These are phyloP conservation scores for Mycena vulgaris DNA, from an alignment of 768 basidiomycete species.

Conservation along the genomic window DNA sequence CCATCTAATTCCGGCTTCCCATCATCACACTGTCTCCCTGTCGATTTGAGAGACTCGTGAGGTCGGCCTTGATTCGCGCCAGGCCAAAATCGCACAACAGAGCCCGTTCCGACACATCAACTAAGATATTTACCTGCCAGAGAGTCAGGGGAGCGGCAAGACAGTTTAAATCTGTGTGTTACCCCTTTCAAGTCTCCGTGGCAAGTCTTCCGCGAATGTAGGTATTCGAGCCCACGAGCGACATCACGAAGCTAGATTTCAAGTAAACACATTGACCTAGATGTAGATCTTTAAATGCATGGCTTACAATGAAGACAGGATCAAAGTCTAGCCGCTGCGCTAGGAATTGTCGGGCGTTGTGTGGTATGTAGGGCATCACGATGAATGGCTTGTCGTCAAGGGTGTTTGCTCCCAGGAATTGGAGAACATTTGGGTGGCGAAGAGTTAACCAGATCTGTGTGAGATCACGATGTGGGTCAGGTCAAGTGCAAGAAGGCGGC, in stretches of 20 bases:
- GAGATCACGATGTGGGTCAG: too few species aligned
- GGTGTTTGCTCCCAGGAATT: slow-evolving; percentile 21
- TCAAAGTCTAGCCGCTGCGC: background rate
- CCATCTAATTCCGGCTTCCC: too few species aligned
- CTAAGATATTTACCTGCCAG: too few species aligned
- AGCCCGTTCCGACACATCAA: too few species aligned
- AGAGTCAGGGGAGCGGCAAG: too few species aligned
- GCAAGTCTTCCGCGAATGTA: slow-evolving; percentile 37
- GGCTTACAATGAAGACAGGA: background rate
- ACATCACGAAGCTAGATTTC: slow-evolving; percentile 38
- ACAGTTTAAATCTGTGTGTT: too few species aligned
- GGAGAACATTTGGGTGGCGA: slow-evolving; percentile 84
- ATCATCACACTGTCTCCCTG: too few species aligned
- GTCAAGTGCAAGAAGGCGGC: too few species aligned
- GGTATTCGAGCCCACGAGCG: slow-evolving; percentile 43
- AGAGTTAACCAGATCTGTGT: slow-evolving; percentile 44
- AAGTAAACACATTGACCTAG: background rate
- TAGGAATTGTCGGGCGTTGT: background rate
- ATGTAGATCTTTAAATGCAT: too few species aligned
- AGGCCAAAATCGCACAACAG: too few species aligned
- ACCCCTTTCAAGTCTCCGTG: slow-evolving; percentile 47
- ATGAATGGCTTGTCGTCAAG: slow-evolving; percentile 17
- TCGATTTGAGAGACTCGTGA: too few species aligned
- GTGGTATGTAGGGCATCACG: slow-evolving; percentile 12
- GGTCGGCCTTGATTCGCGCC: too few species aligned